Conservation (phyloP, 768 basidiomycete genomes). For the Termitomyces sp. region DNA sequence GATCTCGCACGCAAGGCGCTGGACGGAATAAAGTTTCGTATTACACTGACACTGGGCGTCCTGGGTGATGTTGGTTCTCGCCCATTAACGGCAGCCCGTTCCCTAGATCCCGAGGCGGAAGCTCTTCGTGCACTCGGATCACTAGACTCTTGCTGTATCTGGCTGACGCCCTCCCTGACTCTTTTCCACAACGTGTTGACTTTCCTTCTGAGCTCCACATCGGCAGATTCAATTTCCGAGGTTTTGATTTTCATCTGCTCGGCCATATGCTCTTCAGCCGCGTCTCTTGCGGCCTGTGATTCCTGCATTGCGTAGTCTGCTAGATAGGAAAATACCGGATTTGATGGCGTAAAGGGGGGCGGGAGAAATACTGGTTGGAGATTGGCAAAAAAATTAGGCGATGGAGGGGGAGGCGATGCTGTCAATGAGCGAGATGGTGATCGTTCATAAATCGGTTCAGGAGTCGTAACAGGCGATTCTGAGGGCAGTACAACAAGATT, state of each 20-base stretch:
- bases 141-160: slow-evolving; percentile 33
- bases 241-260: slow-evolving; percentile 48
- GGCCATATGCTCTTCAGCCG: slow-evolving; percentile 54
- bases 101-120: slow-evolving; percentile 14
- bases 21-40: slow-evolving; percentile 55
- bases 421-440: slow-evolving; percentile 18
- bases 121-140: slow-evolving; percentile 10
- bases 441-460: slow-evolving; percentile 19
- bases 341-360: slow-evolving; percentile 71
- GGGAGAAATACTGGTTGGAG: slow-evolving; percentile 64
- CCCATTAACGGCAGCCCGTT: slow-evolving; percentile 15
- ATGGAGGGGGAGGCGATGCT: slow-evolving; percentile 21
- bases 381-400: slow-evolving; percentile 40
- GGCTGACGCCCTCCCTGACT: slow-evolving; percentile 43
- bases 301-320: slow-evolving; percentile 48
- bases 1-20: slow-evolving; percentile 31
- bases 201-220: slow-evolving; percentile 47
- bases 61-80: slow-evolving; percentile 11
- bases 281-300: slow-evolving; percentile 47
- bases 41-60: slow-evolving; percentile 31
- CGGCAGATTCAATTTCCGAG: slow-evolving; percentile 49
- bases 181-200: slow-evolving; percentile 60
- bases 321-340: slow-evolving; percentile 65
- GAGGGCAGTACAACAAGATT: slow-evolving; percentile 36
- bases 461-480: slow-evolving; percentile 19